A percentile compares a stretch with the other conserved stretches of the same genome.
These are phyloP conservation scores for Onygenales sp. DNA, from an alignment of 2,329 filamentous ascomycete genomes.

Conservation along the genomic window DNA sequence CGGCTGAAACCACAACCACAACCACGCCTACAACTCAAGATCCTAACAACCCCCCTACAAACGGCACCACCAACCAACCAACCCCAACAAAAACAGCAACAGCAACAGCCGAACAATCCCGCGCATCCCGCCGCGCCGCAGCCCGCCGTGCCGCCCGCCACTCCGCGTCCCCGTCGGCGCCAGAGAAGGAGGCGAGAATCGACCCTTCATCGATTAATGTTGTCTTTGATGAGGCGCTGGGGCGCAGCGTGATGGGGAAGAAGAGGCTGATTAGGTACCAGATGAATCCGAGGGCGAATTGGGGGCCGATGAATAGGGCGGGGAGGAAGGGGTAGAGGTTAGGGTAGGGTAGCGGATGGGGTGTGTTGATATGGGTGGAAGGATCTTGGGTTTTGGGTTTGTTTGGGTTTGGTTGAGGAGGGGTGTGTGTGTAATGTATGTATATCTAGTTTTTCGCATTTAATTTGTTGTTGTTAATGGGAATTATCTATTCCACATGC, in stretches of 20 bases:
- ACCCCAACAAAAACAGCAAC: background rate
- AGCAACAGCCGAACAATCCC: background rate
- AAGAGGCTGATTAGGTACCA: slow-evolving; percentile 78
- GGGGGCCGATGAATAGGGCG: slow-evolving; percentile 67
- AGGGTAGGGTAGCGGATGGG: background rate
- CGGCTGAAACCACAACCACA: background rate
- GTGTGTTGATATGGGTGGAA: background rate
- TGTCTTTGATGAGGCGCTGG: slow-evolving; percentile 72
- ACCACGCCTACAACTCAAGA: slow-evolving; percentile 1
- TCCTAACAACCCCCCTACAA: no score
- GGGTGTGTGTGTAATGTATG: no score
- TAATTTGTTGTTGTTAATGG: no score
- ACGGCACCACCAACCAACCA: no score
- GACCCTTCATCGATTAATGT: slow-evolving; percentile 42
- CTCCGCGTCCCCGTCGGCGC: background rate
- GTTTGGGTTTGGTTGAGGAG: no score
- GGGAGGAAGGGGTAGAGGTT: background rate
- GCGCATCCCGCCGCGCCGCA: background rate
- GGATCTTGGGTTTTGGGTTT: background rate
- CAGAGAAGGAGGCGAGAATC: background rate
- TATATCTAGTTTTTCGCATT: no score
- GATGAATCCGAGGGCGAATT: slow-evolving; percentile 80
- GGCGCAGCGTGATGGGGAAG: slow-evolving; percentile 50
- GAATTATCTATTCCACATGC: no score
- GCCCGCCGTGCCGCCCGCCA: background rate